Evolutionary conservation across 805 yeast species (phyloP), one percentile per base, ranked within the genome.

Genomic region (Candida michaelii): DNA sequence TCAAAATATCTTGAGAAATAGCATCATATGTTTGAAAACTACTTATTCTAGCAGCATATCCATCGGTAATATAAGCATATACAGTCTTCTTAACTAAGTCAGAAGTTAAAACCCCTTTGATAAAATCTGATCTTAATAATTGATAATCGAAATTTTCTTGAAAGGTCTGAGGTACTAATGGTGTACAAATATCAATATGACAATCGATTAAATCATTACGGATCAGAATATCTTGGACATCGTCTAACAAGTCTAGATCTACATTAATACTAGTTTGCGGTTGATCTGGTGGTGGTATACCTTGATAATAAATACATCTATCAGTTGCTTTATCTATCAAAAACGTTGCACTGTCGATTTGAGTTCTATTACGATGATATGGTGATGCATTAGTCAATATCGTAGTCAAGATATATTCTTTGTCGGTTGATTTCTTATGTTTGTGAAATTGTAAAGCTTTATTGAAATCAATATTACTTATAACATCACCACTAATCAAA

Each of bases 121-220:
- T 86, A 58, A 91, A 93, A 65, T 93, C 98, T 27, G 77, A 73
- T 62, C 99, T 77, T 48, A 91, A 70, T 40, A 79, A 71, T 62
- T 91, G 97, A 62, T 90, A 93, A 66, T 93, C 99, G 55, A 93
- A 93, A 62, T 93, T 91, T 57, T 93, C 99, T 55, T 89, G 95
- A 68, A 91, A 93, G 47, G 91, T 83, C 12, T 95, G 93, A 1
- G 97, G 97, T 9, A 93, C 97, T 51, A 83, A 89, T 2, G 95
- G 89, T 5, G 97, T 76, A 64, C 99, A 93, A 47, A 93, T 89
- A 65, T 93, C 99, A 42, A 93, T 89, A 60, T 86, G 93, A 62
- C 99, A 93, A 68, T 93, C 99, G 45, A 93, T 90, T 49, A 93
- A 76, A 63, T 93, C 98, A 62, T 93, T 93, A 58, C 97, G 79